Evolutionary conservation across 768 basidiomycete genomes (phyloP).

Genomic region (Tylopilus felleus): DNA sequence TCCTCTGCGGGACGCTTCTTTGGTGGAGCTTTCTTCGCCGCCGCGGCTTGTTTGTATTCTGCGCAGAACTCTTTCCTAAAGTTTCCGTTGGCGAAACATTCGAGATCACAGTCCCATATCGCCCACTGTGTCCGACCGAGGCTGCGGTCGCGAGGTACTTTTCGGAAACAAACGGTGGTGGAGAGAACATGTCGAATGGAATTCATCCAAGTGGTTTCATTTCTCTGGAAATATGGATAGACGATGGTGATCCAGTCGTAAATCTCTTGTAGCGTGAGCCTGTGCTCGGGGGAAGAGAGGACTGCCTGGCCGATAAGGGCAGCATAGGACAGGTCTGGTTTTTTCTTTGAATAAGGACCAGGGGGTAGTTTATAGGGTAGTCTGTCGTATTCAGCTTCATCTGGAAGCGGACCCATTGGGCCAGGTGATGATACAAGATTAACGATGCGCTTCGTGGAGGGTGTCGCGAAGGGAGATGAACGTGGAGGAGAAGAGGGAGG

Average conservation of each 20-base stretch:
- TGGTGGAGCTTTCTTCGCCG: constrained; percentile 27
- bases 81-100: constrained; percentile 81
- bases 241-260: constrained; percentile 95
- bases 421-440: constrained; percentile 86
- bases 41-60: constrained; percentile 32
- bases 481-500: constrained; percentile 60
- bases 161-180: constrained; percentile 88
- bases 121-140: constrained; percentile 87
- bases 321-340: constrained; percentile 90
- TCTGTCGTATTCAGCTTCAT: constrained; percentile 61
- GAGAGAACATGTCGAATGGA: constrained; percentile 96
- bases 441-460: constrained; percentile 50
- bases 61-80: constrained; percentile 62
- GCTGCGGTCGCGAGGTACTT: constrained; percentile 71
- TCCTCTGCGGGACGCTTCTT: constrained; percentile 42
- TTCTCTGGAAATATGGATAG: constrained; percentile 90
- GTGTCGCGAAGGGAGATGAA: constrained; percentile 63
- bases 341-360: constrained; percentile 74
- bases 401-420: constrained; percentile 63
- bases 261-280: constrained; percentile 91
- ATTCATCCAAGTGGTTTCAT: constrained; percentile 97
- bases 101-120: constrained; percentile 76
- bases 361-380: constrained; percentile 77
- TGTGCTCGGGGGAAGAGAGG: constrained; percentile 75
- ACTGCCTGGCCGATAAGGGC: constrained; percentile 96